Base-by-base conservation (phyloP, 208 protist species). In the Trypanosoma mega region DNA sequence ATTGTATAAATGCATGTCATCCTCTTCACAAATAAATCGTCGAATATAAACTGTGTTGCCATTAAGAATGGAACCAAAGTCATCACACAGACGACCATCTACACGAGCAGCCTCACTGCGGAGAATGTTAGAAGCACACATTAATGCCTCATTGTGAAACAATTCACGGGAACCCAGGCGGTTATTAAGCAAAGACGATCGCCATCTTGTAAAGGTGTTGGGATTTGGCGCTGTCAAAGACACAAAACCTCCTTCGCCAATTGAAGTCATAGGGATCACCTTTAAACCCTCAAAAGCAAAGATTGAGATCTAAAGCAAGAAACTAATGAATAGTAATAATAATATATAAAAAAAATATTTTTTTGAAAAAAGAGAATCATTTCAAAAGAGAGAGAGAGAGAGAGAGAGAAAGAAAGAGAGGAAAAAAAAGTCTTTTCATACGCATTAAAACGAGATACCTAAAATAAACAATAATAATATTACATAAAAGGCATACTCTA, bases 1-100 rank as follows among this genome's bases (percentile, higher is more conserved):
- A 12, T 90, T 50, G 71, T 96, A 93, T 0, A 96, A 62, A 0
- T 21, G 18, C 53, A 76, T 65, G 53, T 96, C 88, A 3, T 68
- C 56, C 31, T 64, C 79, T 20, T 69, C 64, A 51, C 70, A 87
- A 16, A 91, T 49, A 70, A 94, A 97, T 58, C 85, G 76, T 51
- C 80, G 90, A 20, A 96, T 89, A 72, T 96, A 97, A 2, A 97
- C 71, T 21, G 78, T 74, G 63, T 93, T 85, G 27, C 92, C 92
- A 23, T 80, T 61, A 5, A 95, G 50, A 18, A 93, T 52, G 2
- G 82, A 11, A 5, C 14, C 64, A 61, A 89, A 90, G 74, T 94
- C 87, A 6, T 90, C 81, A 21, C 82, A 58, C 21, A 97, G 72
- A 45, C 80, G 67, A 2, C 69, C 83, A 56, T 97, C 81, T 23